Percentiles rank a stretch among this genome's conserved stretches.
Evolutionary conservation across 148 eudicot genomes (phyloP).

Genomic region (Rhododendron williamsianum): DNA sequence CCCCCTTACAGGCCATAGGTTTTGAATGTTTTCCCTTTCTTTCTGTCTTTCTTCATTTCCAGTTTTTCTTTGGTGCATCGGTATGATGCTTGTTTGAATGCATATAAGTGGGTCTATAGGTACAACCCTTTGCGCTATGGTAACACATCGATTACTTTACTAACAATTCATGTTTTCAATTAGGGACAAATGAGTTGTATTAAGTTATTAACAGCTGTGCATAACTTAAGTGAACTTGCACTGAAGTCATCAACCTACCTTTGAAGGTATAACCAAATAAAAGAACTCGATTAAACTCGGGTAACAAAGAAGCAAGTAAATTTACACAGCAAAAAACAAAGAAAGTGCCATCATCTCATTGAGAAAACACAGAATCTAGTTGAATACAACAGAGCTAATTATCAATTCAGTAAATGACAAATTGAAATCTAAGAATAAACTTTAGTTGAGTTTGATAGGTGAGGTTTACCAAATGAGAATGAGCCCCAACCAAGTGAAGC

Average conservation of each 20-base stretch:
- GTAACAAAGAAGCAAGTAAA: not conserved
- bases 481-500: conserved; percentile 62
- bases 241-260: not conserved
- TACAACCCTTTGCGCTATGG: not conserved
- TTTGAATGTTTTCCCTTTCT: not conserved
- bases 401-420: not conserved
- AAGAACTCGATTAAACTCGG: not conserved
- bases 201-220: not conserved
- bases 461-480: conserved; percentile 43
- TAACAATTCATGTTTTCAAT: not conserved
- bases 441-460: not conserved
- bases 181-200: not conserved
- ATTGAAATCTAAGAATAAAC: not conserved
- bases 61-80: not conserved
- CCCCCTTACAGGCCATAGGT: not conserved
- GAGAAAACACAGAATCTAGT: not conserved
- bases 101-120: not conserved
- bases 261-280: not conserved
- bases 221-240: not conserved
- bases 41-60: not conserved
- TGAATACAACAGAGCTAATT: not conserved
- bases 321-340: not conserved
- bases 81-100: not conserved
- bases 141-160: not conserved
- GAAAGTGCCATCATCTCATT: not conserved